Evolutionary conservation across 495 filamentous ascomycete genomes (phyloP), one percentile per base, ranked within the genome.

Genomic region (Hyaloscypha finlandica): DNA sequence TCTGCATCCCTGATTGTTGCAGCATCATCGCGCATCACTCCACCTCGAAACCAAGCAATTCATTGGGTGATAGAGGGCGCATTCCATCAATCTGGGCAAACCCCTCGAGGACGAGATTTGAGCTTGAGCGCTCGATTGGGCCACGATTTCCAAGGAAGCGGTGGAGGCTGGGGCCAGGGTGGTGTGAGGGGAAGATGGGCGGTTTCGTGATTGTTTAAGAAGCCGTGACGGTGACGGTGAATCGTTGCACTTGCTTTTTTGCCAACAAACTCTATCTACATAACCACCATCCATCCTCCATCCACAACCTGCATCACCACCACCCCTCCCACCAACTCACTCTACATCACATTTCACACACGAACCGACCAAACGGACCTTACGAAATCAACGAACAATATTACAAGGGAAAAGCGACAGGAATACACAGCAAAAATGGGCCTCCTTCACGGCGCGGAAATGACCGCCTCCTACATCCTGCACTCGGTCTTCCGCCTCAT

Each of bases 401-500:
- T 12, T 37, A 37, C 8, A 6, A 1, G 35, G 8, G 35, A 37
- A 37, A 53, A n/a, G 19, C 1, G 6, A 53, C 16, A 53, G 51
- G 6, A n/a, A 25, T 4, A 56, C 53, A 11, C 20, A 31, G 8
- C 53, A 62, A 70, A 63, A 32, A 70, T 70, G 68, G 65, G 68
- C 30, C 20, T 67, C 61, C 11, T 64, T 19, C 56, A 61, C 19
- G 63, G 65, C 63, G 45, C 48, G 68, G 68, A 73, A 54, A 61
- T 70, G 57, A 61, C 65, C 19, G 9, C 70, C 6, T 29, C 35
- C 75, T 81, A 83, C 69, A 59, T 81, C 68, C 67, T 76, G 63
- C 84, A 83, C 68, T 76, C 84, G 19, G 42, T 81, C 60, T 77
- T 91, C 0, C 89, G 92, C 73, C 82, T 92, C 77, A 74, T 85